These are phyloP conservation scores for Carex pumila DNA, from an alignment of 176 grass and related monocot species.

Conservation along the genomic window DNA sequence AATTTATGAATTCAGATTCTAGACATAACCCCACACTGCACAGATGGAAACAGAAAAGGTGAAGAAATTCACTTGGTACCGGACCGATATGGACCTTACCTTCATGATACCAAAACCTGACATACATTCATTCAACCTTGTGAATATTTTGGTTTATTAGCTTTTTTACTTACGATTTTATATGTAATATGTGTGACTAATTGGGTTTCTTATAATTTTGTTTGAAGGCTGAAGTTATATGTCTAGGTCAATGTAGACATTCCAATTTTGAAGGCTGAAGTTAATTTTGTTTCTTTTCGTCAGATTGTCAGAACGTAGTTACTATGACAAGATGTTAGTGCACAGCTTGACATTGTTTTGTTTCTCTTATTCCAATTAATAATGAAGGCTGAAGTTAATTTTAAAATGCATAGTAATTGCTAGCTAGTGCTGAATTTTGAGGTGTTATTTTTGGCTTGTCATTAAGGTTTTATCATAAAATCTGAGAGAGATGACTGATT, in stretches of 20 bases:
- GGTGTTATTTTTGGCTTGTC: too few species aligned
- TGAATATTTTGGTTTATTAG: neutral
- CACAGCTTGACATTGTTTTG: too few species aligned
- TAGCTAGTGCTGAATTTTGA: too few species aligned
- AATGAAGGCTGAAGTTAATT: too few species aligned
- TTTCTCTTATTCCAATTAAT: too few species aligned
- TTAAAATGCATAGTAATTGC: too few species aligned
- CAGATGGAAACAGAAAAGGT: neutral
- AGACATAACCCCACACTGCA: neutral
- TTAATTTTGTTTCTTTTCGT: too few species aligned
- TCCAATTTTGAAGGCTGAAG: too few species aligned
- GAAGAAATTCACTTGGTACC: neutral
- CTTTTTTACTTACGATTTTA: neutral
- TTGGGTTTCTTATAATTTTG: neutral
- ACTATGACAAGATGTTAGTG: too few species aligned
- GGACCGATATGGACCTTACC: neutral
- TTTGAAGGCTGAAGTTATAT: slow-evolving; percentile 71
- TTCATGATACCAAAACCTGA: neutral
- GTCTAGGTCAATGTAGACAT: neutral
- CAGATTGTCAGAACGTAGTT: too few species aligned
- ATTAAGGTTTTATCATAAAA: too few species aligned
- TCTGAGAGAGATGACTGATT: neutral
- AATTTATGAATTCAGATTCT: neutral
- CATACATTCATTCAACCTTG: neutral
- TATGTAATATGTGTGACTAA: neutral